These are phyloP conservation scores for Comarum palustre DNA, from an alignment of 306 rosid species.

Conservation along the genomic window DNA sequence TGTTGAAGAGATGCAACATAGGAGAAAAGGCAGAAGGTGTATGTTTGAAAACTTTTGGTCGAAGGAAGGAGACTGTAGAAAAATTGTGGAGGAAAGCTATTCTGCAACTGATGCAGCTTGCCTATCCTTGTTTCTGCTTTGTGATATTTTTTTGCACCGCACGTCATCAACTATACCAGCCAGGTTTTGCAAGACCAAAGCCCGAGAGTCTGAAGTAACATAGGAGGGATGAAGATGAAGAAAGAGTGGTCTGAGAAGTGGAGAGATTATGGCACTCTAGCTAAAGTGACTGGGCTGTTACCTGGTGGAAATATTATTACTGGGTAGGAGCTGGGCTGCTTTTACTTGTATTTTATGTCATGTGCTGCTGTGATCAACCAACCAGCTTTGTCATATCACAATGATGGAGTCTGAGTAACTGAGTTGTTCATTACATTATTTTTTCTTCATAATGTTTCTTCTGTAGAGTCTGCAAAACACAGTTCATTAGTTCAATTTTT, in stretches of 20 bases:
- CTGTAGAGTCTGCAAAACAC: slow-evolving; percentile 14
- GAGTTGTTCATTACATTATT: slow-evolving; percentile 27
- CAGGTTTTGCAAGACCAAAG: slow-evolving; percentile 86
- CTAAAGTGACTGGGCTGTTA: neutral
- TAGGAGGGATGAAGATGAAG: slow-evolving; percentile 20
- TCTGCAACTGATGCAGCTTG: slow-evolving; percentile 36
- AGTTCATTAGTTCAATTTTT: slow-evolving; percentile 18
- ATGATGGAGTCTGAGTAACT: slow-evolving; percentile 17
- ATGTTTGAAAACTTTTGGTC: too few relatives aligned
- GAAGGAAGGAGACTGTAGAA: too few relatives aligned
- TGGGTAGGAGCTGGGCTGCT: slow-evolving; percentile 9
- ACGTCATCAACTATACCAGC: slow-evolving; percentile 49
- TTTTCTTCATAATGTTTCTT: slow-evolving; percentile 11
- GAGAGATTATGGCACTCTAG: slow-evolving; percentile 2
- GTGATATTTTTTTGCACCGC: slow-evolving; percentile 28
- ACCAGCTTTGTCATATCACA: neutral
- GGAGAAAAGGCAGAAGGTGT: too few relatives aligned
- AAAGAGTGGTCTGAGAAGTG: neutral
- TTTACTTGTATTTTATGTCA: slow-evolving; percentile 10
- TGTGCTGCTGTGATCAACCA: slow-evolving; percentile 17
- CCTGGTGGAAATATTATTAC: slow-evolving; percentile 16
- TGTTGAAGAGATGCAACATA: too few relatives aligned
- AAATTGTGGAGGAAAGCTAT: too few relatives aligned
- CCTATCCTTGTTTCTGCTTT: slow-evolving; percentile 39
- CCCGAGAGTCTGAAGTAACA: slow-evolving; percentile 45